Evolutionary conservation across 2,329 filamentous ascomycete species (phyloP).

Genomic region (Pseudogymnoascus sp.): DNA sequence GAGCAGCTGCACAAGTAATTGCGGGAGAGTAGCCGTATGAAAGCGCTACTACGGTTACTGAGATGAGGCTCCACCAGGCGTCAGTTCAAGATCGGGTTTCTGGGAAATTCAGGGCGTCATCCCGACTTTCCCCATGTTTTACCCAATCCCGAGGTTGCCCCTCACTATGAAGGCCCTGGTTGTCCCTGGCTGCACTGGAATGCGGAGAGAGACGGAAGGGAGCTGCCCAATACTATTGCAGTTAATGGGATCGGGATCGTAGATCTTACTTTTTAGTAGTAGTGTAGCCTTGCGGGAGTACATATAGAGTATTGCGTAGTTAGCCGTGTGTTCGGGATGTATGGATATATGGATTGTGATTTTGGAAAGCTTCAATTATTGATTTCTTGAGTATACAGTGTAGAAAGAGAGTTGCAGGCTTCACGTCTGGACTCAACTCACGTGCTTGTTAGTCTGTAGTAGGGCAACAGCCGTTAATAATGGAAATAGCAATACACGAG

Average conservation of each 20-base stretch:
- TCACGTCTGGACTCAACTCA: not conserved
- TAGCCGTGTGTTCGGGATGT: not conserved
- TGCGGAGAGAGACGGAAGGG: slow-evolving; percentile 1
- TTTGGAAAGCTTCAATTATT: not conserved
- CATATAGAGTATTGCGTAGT: slow-evolving; percentile 1
- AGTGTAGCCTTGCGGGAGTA: not conserved
- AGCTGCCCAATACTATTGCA: not conserved
- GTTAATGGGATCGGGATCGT: slow-evolving; percentile 1
- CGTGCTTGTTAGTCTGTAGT: not conserved
- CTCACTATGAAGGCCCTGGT: not conserved
- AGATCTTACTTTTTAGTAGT: not conserved
- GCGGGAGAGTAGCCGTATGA: not conserved
- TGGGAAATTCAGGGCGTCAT: not conserved
- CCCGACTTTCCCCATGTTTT: slow-evolving; percentile 2
- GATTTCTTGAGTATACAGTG: not conserved
- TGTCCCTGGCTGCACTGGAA: not conserved
- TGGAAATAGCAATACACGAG: not conserved
- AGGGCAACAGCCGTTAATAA: not conserved
- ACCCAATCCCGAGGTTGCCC: not conserved
- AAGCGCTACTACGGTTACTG: too few species aligned
- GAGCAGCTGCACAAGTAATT: not conserved
- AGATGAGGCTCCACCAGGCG: too few species aligned
- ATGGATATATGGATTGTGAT: not conserved
- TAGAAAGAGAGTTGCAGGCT: not conserved
- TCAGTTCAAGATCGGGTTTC: not conserved